Evolutionary conservation across 768 basidiomycete species (phyloP).

Genomic region (Serendipita indica): DNA sequence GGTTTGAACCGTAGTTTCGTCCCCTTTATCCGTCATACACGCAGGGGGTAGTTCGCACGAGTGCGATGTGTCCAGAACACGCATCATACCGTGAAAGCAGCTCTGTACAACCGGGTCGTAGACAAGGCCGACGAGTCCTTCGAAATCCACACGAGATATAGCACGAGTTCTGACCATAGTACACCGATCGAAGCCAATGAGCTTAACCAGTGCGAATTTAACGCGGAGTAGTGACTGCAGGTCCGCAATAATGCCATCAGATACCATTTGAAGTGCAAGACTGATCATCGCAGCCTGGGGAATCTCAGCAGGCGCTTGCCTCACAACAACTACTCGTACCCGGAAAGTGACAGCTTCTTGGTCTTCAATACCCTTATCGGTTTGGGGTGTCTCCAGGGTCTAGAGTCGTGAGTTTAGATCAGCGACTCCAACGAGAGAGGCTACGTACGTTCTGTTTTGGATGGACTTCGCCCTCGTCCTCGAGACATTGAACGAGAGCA

Average conservation of each 20-base stretch:
- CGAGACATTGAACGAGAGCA: slow-evolving; percentile 39
- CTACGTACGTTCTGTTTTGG: too few species aligned
- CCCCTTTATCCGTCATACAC: slow-evolving; percentile 29
- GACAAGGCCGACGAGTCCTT: slow-evolving; percentile 30
- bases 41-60: slow-evolving; percentile 34
- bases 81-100: slow-evolving; percentile 43
- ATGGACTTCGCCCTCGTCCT: slow-evolving; percentile 49
- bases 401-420: too few species aligned
- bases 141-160: slow-evolving; percentile 39
- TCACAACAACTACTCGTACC: background rate
- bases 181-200: slow-evolving; percentile 36
- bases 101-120: slow-evolving; percentile 28
- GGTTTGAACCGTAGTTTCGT: slow-evolving; percentile 29
- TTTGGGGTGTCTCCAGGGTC: background rate
- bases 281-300: slow-evolving; percentile 39
- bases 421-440: too few species aligned
- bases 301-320: too few species aligned
- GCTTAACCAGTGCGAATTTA: slow-evolving; percentile 34
- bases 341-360: background rate
- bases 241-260: slow-evolving; percentile 45
- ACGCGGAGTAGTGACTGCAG: slow-evolving; percentile 39
- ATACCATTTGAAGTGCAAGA: slow-evolving; percentile 50
- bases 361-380: slow-evolving; percentile 8
- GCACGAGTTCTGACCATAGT: slow-evolving; percentile 20
- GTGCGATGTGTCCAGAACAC: slow-evolving; percentile 45